Base-by-base conservation (phyloP, 2,329 filamentous ascomycete species). In the Hymenoscyphus repandus region DNA sequence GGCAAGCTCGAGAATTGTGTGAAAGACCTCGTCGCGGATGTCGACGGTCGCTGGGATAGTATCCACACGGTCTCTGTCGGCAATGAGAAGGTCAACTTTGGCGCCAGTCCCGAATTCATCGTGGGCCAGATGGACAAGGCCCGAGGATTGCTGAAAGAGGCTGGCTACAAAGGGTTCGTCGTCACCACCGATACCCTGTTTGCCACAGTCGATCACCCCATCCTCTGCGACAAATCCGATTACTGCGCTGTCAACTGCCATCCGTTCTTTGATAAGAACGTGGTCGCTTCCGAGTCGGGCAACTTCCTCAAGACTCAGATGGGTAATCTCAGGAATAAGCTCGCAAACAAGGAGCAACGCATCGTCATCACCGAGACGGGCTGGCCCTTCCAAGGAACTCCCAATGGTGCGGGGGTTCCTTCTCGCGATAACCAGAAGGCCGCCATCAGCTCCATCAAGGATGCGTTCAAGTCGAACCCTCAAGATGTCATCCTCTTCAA, bases 161-260 rank as follows among this genome's bases (percentile, higher is more conserved):
- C 78, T 20, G 88, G 87, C 0, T 95, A 85, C 69, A 67, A 70
- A 2, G 90, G 90, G 2, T 80, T 81, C 1, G 82, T 95, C 30
- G 87, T 91, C 34, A 83, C 86, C 0, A 87, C 92, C 42, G 90
- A 96, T 65, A 92, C 88, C 1, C 87, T 88, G 62, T 76, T 79
- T 18, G 82, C 85, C 5, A 76, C 83, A n/a, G 72, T 83, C 43
- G 69, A 73, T 45, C 78, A 92, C 60, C 84, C 85, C 0, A 71
- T 78, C 46, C 76, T 96, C 43, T 95, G 90, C 70, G 68, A 82
- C 22, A 75, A 73, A 41, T 88, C 86, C 1, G 89, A 95, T 64
- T 88, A 87, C 70, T 89, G 85, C 62, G 86, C 88, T 13, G 79
- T 86, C 65, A 95, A 96, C 69, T 80, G 83, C 58, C 90, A 95